Conservation (phyloP, 2,329 filamentous ascomycete genomes). For the Leptographium flavum region DNA sequence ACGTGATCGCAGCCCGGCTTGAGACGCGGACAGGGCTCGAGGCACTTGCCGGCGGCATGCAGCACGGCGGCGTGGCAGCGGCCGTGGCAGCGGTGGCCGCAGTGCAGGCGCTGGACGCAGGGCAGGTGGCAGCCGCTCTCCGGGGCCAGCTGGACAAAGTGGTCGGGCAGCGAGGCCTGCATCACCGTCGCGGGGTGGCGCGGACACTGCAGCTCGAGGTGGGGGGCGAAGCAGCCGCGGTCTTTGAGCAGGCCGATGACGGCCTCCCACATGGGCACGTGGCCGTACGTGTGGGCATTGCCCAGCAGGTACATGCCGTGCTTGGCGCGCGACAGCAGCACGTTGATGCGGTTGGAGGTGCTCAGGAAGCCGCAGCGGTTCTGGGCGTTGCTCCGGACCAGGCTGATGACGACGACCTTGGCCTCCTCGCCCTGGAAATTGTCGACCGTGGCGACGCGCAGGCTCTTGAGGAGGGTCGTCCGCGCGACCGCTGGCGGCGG, state of each 20-base stretch:
- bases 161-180: slow-evolving; percentile 34
- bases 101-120: slow-evolving; percentile 34
- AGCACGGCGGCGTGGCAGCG: slow-evolving; percentile 32
- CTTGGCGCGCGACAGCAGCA: slow-evolving; percentile 50
- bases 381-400: slow-evolving; percentile 53
- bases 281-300: slow-evolving; percentile 41
- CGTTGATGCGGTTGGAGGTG: slow-evolving; percentile 54
- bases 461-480: slow-evolving; percentile 22
- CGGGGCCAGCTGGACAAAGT: slow-evolving; percentile 41
- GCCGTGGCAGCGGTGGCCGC: slow-evolving; percentile 31
- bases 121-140: slow-evolving; percentile 45
- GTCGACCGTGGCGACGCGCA: slow-evolving; percentile 19
- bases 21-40: slow-evolving; percentile 27
- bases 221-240: slow-evolving; percentile 30
- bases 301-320: slow-evolving; percentile 62
- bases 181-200: slow-evolving; percentile 42
- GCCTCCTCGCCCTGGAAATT: slow-evolving; percentile 71
- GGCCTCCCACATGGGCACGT: slow-evolving; percentile 48
- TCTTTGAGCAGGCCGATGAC: slow-evolving; percentile 38
- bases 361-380: slow-evolving; percentile 49
- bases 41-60: slow-evolving; percentile 30
- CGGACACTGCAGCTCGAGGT: slow-evolving; percentile 42
- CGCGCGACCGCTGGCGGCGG: slow-evolving; percentile 17
- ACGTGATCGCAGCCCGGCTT: slow-evolving; percentile 28
- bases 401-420: slow-evolving; percentile 53